A percentile compares a stretch with the other conserved stretches of the same genome.
These are phyloP conservation scores for Neophaeococcomyces aloes DNA, from an alignment of 2,329 filamentous ascomycete species.

Conservation along the genomic window DNA sequence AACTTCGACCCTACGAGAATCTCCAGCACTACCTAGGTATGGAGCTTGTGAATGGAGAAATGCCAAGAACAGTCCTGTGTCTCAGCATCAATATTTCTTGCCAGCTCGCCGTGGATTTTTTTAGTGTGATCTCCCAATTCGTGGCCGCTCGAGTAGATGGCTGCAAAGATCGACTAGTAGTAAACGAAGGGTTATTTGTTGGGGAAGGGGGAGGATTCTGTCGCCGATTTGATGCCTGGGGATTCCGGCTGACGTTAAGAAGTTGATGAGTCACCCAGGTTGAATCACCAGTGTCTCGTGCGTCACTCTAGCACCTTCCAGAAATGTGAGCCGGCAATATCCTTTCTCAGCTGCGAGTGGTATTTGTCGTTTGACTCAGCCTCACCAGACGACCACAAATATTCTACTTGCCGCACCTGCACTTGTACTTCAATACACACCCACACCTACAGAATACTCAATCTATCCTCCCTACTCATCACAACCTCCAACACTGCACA, in stretches of 20 bases:
- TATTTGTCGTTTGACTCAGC: conserved; percentile 1
- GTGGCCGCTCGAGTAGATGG: too few relatives aligned
- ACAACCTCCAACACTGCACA: neutral
- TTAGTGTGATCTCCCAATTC: too few relatives aligned
- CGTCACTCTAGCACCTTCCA: conserved; percentile 5
- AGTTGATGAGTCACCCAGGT: conserved; percentile 1
- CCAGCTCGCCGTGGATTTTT: too few relatives aligned
- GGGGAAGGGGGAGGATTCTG: too few relatives aligned
- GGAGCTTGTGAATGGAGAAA: too few relatives aligned
- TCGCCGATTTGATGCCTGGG: neutral
- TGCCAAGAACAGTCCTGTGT: too few relatives aligned
- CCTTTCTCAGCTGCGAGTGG: neutral
- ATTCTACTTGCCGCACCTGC: neutral
- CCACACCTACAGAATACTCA: neutral
- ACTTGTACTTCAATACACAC: neutral
- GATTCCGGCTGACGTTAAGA: neutral
- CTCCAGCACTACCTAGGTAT: too few relatives aligned
- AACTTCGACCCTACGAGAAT: too few relatives aligned
- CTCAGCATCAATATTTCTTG: too few relatives aligned
- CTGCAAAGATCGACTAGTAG: too few relatives aligned
- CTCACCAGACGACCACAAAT: neutral
- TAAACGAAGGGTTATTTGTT: too few relatives aligned
- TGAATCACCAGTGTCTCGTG: neutral
- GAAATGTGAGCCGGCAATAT: conserved; percentile 4
- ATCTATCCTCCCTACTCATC: neutral